These are phyloP conservation scores for Bryoerythrophyllum caledonicum DNA, from an alignment of 225 moss, liverwort and hornwort genomes.

Conservation along the genomic window DNA sequence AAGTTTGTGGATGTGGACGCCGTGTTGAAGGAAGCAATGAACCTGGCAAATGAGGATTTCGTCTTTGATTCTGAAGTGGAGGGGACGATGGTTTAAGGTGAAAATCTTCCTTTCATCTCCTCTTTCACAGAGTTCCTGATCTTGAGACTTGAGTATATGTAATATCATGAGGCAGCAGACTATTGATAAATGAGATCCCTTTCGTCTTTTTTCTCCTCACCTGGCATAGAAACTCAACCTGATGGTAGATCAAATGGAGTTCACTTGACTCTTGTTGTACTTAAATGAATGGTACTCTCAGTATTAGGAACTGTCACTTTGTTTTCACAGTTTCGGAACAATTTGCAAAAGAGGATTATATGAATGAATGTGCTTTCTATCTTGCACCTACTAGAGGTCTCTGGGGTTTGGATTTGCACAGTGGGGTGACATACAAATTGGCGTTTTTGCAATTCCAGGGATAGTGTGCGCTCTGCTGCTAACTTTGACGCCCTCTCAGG, in stretches of 20 bases:
- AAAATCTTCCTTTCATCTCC: not conserved
- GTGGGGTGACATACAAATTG: too few species aligned
- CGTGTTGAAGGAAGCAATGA: slow-evolving; percentile 66
- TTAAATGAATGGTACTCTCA: too few species aligned
- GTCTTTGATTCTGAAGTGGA: slow-evolving; percentile 74
- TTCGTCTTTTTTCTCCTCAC: not conserved
- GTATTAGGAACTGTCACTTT: too few species aligned
- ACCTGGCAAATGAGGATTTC: slow-evolving; percentile 52
- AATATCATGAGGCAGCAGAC: not conserved
- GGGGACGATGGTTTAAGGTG: slow-evolving; percentile 60
- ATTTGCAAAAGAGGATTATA: too few species aligned
- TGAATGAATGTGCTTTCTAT: too few species aligned
- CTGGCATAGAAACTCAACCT: not conserved
- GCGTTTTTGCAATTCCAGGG: too few species aligned
- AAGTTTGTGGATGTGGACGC: slow-evolving; percentile 85
- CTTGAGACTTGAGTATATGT: not conserved
- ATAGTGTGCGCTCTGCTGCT: too few species aligned
- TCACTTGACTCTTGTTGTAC: not conserved
- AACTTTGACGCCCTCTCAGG: too few species aligned
- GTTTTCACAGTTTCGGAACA: too few species aligned
- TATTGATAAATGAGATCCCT: not conserved
- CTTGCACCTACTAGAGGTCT: too few species aligned
- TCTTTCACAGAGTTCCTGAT: not conserved
- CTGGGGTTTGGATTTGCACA: too few species aligned
- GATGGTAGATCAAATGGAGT: not conserved